phyloP scores from a whole-genome alignment of 768 basidiomycete genomes.

The Lactifluus hygrophoroides region DNA sequence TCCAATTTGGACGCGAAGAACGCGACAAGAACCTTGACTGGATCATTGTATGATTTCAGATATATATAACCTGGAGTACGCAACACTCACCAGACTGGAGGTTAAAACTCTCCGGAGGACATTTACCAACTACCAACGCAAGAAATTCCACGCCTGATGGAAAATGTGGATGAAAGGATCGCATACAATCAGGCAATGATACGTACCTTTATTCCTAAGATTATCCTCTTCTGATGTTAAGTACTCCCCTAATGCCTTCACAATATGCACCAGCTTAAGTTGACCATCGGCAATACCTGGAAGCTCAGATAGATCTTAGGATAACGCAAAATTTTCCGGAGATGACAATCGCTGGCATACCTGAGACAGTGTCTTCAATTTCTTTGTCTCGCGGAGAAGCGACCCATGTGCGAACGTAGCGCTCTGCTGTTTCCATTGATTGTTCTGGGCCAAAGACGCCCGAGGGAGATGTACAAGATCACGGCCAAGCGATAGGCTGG shows the following conservation, averaged over 20 bases:
- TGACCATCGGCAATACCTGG: conserved; percentile 47
- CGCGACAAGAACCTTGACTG: conserved; percentile 72
- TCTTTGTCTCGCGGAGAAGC: conserved; percentile 24
- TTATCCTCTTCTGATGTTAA: conserved; percentile 80
- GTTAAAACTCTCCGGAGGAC: conserved; percentile 57
- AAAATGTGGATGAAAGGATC: not conserved
- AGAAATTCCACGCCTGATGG: conserved; percentile 74
- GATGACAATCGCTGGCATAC: conserved; percentile 11
- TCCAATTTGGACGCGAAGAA: conserved; percentile 87
- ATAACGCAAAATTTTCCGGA: not conserved
- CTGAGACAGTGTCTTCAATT: conserved; percentile 23
- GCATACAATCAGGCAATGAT: not conserved
- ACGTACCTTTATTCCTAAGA: conserved; percentile 67
- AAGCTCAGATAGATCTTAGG: conserved; percentile 10
- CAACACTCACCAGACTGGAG: conserved; percentile 64
- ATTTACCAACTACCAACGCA: conserved; percentile 55
- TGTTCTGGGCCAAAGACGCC: not conserved
- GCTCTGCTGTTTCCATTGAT: conserved; percentile 25
- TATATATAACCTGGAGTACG: not conserved
- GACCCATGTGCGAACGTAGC: conserved; percentile 26
- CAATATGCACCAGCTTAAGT: conserved; percentile 61
- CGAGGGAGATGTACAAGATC: too few relatives aligned
- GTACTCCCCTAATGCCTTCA: conserved; percentile 82
- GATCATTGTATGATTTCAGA: not conserved
- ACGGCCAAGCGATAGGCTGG: not conserved